phyloP scores from a whole-genome alignment of 176 grass and related monocot species.

The Saccharum spontaneum region DNA sequence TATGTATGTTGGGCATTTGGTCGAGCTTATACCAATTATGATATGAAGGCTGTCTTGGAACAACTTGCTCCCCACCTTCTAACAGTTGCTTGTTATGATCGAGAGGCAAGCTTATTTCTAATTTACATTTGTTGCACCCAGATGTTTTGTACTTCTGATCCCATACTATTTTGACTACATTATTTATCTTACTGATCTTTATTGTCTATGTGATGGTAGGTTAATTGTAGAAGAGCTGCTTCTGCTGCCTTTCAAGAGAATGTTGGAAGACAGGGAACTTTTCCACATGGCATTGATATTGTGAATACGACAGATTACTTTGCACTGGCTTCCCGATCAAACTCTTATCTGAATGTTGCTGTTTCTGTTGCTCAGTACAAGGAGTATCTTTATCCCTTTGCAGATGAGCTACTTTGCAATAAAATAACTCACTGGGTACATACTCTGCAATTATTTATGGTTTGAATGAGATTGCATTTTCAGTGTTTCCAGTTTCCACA shows the following conservation, averaged over 20 bases:
- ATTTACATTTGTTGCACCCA: constrained; percentile 18
- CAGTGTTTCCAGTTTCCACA: not conserved
- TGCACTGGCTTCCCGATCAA: constrained; percentile 80
- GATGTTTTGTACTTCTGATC: constrained; percentile 22
- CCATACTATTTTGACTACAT: constrained; percentile 23
- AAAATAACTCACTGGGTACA: constrained; percentile 97
- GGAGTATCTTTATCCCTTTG: constrained; percentile 91
- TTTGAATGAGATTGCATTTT: constrained; percentile 24
- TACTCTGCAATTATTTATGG: constrained; percentile 4
- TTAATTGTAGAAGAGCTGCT: constrained; percentile 98
- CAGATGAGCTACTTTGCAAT: constrained; percentile 73
- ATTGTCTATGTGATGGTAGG: constrained; percentile 56
- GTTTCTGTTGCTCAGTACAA: constrained; percentile 74
- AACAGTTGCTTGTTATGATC: constrained; percentile 91
- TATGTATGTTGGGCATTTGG: constrained; percentile 99
- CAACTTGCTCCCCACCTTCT: constrained; percentile 91
- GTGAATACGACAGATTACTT: constrained; percentile 96
- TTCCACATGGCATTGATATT: constrained; percentile 88
- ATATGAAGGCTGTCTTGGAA: constrained; percentile 82
- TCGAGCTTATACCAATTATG: constrained; percentile 79
- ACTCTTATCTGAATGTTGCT: constrained; percentile 86
- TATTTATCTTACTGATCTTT: constrained; percentile 16
- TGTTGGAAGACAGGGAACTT: constrained; percentile 93
- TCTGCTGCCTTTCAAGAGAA: constrained; percentile 99
- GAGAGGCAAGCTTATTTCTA: constrained; percentile 77